Conservation (phyloP, 495 filamentous ascomycete species). For the Penicillium malachiteum region DNA sequence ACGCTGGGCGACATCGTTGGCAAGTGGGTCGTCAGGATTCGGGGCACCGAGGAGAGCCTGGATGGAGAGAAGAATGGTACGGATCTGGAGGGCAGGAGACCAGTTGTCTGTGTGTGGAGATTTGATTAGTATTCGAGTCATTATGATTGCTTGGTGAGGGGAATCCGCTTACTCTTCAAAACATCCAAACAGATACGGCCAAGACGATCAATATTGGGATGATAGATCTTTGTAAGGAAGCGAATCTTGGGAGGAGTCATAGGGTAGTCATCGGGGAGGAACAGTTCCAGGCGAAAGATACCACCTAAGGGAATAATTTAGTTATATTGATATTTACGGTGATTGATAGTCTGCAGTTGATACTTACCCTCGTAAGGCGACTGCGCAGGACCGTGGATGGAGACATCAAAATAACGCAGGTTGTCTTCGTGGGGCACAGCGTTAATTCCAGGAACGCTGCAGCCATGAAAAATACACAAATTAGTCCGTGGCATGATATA, state of each 20-base stretch:
- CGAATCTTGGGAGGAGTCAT: slow-evolving; percentile 99
- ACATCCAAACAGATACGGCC: slow-evolving; percentile 97
- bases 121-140: not conserved
- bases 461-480: not conserved
- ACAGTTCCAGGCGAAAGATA: slow-evolving; percentile 95
- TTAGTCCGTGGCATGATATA: not conserved
- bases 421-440: slow-evolving; percentile 98
- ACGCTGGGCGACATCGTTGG: slow-evolving; percentile 94
- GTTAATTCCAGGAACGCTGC: slow-evolving; percentile 91
- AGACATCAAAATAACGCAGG: slow-evolving; percentile 95
- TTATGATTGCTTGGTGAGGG: not conserved
- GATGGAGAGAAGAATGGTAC: slow-evolving; percentile 95
- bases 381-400: slow-evolving; percentile 89
- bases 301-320: slow-evolving; percentile 57
- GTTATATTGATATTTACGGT: slow-evolving; percentile 5
- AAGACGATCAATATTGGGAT: slow-evolving; percentile 97
- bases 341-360: not conserved
- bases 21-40: slow-evolving; percentile 95
- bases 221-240: slow-evolving; percentile 98
- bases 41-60: slow-evolving; percentile 94
- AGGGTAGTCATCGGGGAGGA: slow-evolving; percentile 98
- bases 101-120: slow-evolving; percentile 72
- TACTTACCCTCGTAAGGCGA: slow-evolving; percentile 85
- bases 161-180: slow-evolving; percentile 73
- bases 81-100: slow-evolving; percentile 97